These are phyloP conservation scores for Royoungia palumana DNA, from an alignment of 768 basidiomycete species.

Conservation along the genomic window DNA sequence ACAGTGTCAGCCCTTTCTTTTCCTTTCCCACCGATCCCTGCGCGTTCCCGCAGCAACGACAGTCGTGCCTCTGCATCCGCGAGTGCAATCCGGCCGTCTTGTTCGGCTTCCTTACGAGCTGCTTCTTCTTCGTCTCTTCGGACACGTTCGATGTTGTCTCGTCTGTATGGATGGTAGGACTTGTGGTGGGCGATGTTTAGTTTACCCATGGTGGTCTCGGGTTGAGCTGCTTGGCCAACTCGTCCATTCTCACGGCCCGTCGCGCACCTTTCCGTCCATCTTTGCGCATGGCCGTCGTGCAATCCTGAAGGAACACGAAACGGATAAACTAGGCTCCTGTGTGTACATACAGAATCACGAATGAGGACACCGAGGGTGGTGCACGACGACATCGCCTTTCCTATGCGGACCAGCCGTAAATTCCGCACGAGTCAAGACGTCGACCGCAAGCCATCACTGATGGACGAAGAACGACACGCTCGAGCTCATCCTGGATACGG, in stretches of 20 bases:
- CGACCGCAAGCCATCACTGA: too few species aligned
- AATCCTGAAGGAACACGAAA: too few species aligned
- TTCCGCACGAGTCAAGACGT: too few species aligned
- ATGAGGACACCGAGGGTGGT: too few species aligned
- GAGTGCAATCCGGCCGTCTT: conserved; percentile 68
- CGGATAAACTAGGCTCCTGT: too few species aligned
- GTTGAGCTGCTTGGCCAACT: too few species aligned
- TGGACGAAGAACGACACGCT: neutral
- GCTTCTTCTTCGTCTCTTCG: conserved; percentile 82
- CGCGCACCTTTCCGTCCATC: too few species aligned
- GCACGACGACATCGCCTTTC: too few species aligned
- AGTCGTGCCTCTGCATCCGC: conserved; percentile 84
- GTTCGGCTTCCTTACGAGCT: conserved; percentile 55
- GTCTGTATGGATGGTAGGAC: conserved; percentile 82
- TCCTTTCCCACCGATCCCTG: conserved; percentile 42
- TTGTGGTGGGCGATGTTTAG: conserved; percentile 91
- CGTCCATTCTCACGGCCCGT: too few species aligned
- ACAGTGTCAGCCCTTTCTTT: conserved; percentile 35
- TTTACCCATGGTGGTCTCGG: conserved; percentile 57
- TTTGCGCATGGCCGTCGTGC: too few species aligned
- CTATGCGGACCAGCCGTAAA: too few species aligned
- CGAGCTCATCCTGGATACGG: conserved; percentile 24
- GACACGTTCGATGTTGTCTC: conserved; percentile 82
- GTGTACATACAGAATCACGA: too few species aligned
- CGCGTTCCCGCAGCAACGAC: conserved; percentile 57